These are phyloP conservation scores for Syncephalastrum monosporum DNA, from an alignment of 371 early-diverging fungal genomes.

Conservation along the genomic window DNA sequence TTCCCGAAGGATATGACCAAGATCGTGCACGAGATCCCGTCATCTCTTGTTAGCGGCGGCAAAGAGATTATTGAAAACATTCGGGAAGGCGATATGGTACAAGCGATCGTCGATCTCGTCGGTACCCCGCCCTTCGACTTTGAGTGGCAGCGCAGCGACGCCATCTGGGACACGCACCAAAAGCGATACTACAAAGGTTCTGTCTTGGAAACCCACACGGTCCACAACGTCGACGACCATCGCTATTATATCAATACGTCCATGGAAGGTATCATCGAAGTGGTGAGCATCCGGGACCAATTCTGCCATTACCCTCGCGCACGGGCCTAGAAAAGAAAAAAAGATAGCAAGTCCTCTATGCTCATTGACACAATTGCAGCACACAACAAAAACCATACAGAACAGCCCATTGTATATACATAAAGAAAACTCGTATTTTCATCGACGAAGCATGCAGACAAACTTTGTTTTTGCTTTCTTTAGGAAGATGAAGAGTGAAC, in stretches of 20 bases:
- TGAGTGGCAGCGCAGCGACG: constrained; percentile 50
- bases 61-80: constrained; percentile 49
- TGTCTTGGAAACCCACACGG: constrained; percentile 45
- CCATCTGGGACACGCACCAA: constrained; percentile 36
- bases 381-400: no score
- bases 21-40: constrained; percentile 45
- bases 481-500: no score
- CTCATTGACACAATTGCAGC: no score
- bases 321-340: constrained; percentile 7
- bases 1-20: constrained; percentile 39
- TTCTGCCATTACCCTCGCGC: constrained; percentile 45
- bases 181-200: constrained; percentile 45
- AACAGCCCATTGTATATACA: no score
- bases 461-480: no score
- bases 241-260: constrained; percentile 46
- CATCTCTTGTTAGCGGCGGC: constrained; percentile 50
- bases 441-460: no score
- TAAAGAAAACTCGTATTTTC: no score
- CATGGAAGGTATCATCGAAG: constrained; percentile 52
- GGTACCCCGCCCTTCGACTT: constrained; percentile 57
- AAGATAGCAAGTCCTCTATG: no score
- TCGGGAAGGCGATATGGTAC: constrained; percentile 50
- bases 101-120: constrained; percentile 45
- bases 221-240: constrained; percentile 38
- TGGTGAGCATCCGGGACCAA: constrained; percentile 43